Conservation (phyloP, 106 monocot species). For the Iris macrosiphon region DNA sequence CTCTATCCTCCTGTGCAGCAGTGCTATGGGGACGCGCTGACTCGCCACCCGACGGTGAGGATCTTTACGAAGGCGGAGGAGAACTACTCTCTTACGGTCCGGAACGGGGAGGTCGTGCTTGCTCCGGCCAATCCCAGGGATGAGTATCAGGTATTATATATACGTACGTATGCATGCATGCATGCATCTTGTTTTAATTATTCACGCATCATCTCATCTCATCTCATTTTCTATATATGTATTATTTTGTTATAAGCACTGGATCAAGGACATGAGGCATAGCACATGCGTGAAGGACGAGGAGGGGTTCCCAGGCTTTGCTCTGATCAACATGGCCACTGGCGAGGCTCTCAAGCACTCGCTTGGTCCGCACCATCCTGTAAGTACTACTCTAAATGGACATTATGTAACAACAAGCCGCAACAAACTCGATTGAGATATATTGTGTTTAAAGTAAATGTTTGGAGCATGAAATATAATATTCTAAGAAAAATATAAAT, state of each 20-base stretch:
- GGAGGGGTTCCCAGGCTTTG: constrained; percentile 64
- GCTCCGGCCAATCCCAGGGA: constrained; percentile 41
- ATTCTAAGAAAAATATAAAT: too few relatives aligned
- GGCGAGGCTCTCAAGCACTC: constrained; percentile 70
- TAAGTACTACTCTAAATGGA: constrained; percentile 17
- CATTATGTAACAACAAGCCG: too few relatives aligned
- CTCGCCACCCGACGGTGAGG: constrained; percentile 24
- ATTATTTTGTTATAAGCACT: constrained; percentile 39
- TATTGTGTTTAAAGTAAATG: too few relatives aligned
- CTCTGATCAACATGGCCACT: constrained; percentile 69
- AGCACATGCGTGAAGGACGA: constrained; percentile 64
- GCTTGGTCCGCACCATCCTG: constrained; percentile 43
- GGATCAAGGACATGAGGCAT: constrained; percentile 76
- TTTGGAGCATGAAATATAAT: too few relatives aligned
- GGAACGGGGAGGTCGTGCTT: constrained; percentile 50
- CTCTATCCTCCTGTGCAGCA: not conserved
- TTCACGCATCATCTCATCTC: not conserved
- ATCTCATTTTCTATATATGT: not conserved
- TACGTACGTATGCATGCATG: not conserved
- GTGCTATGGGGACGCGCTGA: constrained; percentile 16
- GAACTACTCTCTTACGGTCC: constrained; percentile 46
- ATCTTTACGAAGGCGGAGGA: constrained; percentile 47
- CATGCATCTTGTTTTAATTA: too few relatives aligned
- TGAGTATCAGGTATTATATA: constrained; percentile 41
- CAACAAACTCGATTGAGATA: too few relatives aligned